Evolutionary conservation across 306 rosid species (phyloP), one percentile per base, ranked within the genome.

Genomic region (Rosa multiflora): DNA sequence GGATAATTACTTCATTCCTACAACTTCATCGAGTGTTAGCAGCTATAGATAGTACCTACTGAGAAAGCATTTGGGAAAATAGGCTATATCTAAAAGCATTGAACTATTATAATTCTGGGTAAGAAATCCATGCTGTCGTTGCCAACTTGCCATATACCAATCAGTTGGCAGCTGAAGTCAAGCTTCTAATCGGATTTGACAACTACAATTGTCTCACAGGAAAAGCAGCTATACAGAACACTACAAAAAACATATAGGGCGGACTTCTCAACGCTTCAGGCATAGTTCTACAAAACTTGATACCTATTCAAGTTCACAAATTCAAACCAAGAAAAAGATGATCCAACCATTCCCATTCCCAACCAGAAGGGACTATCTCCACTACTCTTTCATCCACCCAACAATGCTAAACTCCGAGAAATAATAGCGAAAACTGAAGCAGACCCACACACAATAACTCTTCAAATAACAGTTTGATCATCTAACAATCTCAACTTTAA

Each of bases 131-230:
- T 15, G 9, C 2, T 15, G 18, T 59, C n/a, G 10, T 17, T 44
- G n/a, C 32, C 32, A 29, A 29, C 32, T 29, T 29, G 32, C 79
- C 78, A 23, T 62, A 26, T 3, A 29, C 7, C 20, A 58, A 26
- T 59, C 70, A 49, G 14, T 75, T 42, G 11, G 44, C 68, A 74
- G 21, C 67, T 40, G 8, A 73, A 73, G 15, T 73, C 49, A 52
- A 73, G 62, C 26, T 32, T 29, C 62, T 29, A 48, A 29, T 72
- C 74, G 9, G 15, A 23, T 9, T 59, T 12, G 74, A 35, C 1
- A 51, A 72, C 48, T 9, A 52, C 5, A 48, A 26, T 52, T 35
- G 20, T 20, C 20, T 23, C 44, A 51, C 35, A 8, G 26, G 18
- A 18, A 74, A 73, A 20, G 62, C 44, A 29, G 46, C 26, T 3